A percentile compares a stretch with the other conserved stretches of the same genome.
Evolutionary conservation across 192 early-diverging fungal species (phyloP).

Genomic region (Entophlyctis luteolus): DNA sequence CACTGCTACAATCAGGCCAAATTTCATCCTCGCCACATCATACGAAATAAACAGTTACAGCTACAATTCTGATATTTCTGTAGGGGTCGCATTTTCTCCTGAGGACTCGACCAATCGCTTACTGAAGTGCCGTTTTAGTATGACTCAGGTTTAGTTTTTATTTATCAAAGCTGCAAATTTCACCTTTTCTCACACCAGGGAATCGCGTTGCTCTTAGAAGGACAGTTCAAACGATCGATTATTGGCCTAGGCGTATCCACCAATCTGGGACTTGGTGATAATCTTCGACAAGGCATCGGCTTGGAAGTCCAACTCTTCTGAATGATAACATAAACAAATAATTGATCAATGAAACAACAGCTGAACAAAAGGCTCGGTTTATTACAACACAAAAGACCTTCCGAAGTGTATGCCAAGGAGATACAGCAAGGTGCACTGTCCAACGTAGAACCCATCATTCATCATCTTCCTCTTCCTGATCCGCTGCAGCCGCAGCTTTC

Average conservation of each 20-base stretch:
- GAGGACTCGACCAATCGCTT: conserved; percentile 46
- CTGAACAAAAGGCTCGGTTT: no score
- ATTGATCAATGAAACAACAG: no score
- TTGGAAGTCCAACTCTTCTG: conserved; percentile 39
- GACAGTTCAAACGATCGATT: conserved; percentile 58
- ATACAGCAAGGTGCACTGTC: no score
- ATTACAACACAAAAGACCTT: no score
- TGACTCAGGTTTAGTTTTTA: conserved; percentile 29
- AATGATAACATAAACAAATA: neutral
- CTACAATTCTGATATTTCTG: conserved; percentile 81
- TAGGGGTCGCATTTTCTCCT: conserved; percentile 80
- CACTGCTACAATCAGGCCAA: conserved; percentile 69
- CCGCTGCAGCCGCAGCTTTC: conserved; percentile 22
- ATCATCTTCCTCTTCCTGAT: conserved; percentile 28
- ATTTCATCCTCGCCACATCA: conserved; percentile 69
- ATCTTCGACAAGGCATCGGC: conserved; percentile 29
- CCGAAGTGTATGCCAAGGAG: no score
- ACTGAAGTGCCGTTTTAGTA: conserved; percentile 55
- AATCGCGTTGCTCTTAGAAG: conserved; percentile 68
- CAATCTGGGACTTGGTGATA: conserved; percentile 40
- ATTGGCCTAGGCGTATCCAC: conserved; percentile 68
- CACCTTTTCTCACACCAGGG: conserved; percentile 37
- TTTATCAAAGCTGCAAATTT: neutral
- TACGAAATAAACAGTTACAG: conserved; percentile 91
- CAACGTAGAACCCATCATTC: no score